These are phyloP conservation scores for Physcomitrellopsis africana DNA, from an alignment of 225 moss, liverwort and hornwort genomes.

Conservation along the genomic window DNA sequence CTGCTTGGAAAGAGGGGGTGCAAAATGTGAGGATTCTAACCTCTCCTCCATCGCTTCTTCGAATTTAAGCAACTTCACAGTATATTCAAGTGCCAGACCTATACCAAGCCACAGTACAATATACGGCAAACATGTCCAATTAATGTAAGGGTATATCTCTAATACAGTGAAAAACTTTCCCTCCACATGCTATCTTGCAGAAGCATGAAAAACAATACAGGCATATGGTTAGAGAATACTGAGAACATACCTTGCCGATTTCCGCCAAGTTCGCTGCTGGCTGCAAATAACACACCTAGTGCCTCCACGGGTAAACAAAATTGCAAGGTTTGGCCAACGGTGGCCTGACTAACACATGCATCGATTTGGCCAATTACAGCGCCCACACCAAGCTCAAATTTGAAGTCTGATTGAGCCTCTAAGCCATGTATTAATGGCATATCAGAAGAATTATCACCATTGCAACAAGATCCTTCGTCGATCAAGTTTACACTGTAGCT, in stretches of 20 bases:
- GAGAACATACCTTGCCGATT: slow-evolving; percentile 35
- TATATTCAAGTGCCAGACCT: slow-evolving; percentile 61
- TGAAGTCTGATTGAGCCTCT: slow-evolving; percentile 73
- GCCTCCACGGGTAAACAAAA: slow-evolving; percentile 58
- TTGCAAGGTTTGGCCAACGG: slow-evolving; percentile 66
- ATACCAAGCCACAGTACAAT: slow-evolving; percentile 18
- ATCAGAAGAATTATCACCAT: slow-evolving; percentile 20
- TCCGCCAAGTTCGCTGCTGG: slow-evolving; percentile 37
- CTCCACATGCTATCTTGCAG: background rate
- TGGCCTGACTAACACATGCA: slow-evolving; percentile 61
- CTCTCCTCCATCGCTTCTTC: slow-evolving; percentile 88
- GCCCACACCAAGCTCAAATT: slow-evolving; percentile 87
- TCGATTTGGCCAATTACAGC: slow-evolving; percentile 76
- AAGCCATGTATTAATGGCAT: slow-evolving; percentile 30
- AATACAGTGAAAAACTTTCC: slow-evolving; percentile 5
- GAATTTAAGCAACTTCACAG: slow-evolving; percentile 77
- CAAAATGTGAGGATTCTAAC: slow-evolving; percentile 95
- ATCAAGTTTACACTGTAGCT: slow-evolving; percentile 62
- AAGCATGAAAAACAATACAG: slow-evolving; percentile 3
- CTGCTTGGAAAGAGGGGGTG: slow-evolving; percentile 99
- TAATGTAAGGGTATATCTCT: background rate
- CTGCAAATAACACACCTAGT: slow-evolving; percentile 52
- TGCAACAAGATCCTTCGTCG: slow-evolving; percentile 29
- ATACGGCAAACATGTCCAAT: slow-evolving; percentile 8
- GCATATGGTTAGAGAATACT: background rate